Conservation (phyloP, 306 rosid species). For the Abrus pulchellus region DNA sequence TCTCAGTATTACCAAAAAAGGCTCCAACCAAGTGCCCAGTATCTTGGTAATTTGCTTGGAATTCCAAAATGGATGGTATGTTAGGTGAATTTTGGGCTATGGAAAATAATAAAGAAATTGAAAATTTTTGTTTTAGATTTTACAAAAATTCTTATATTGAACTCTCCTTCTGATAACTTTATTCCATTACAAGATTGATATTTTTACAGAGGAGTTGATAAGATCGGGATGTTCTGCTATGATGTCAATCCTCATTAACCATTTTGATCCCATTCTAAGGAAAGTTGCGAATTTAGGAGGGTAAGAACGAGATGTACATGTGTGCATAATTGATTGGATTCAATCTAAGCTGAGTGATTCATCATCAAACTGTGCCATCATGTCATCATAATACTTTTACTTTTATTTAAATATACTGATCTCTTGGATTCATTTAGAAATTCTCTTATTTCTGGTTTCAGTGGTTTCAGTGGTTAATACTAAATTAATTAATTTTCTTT, state of each 20-base stretch:
- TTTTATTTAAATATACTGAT: background rate
- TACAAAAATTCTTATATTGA: background rate
- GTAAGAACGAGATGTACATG: background rate
- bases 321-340: background rate
- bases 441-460: background rate
- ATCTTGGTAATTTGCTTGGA: constrained; percentile 11
- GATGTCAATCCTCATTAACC: constrained; percentile 14
- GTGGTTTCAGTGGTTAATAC: too few relatives aligned
- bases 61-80: constrained; percentile 5
- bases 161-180: background rate
- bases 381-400: background rate
- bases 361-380: background rate
- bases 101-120: background rate
- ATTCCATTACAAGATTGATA: background rate
- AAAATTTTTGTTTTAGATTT: background rate
- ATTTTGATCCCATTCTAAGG: constrained; percentile 1
- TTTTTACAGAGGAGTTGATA: constrained; percentile 14
- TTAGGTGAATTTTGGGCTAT: background rate
- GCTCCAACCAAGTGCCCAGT: background rate
- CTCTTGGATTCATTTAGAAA: background rate
- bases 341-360: background rate
- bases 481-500: background rate
- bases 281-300: constrained; percentile 3
- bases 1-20: background rate
- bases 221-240: background rate